Base-by-base conservation (phyloP, 345 rosid genomes). In the Alliaria petiolata region DNA sequence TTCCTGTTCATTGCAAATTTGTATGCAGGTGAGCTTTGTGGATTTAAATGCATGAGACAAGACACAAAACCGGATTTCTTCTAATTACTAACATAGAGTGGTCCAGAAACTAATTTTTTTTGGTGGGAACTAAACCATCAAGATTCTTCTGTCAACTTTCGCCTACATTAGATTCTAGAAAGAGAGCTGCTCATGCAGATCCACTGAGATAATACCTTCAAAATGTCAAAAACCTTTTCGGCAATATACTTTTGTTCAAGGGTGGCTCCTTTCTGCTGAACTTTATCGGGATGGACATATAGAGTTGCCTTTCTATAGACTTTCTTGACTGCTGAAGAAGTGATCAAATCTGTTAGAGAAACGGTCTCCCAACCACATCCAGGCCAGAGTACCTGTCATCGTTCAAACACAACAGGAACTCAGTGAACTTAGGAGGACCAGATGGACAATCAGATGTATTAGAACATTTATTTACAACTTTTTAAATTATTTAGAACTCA, bases 211-310 rank as follows among this genome's bases (percentile, higher is more conserved):
- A 26, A 40, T 86, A 95, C 98, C 98, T 95, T 85, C 68, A 95
- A 92, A 60, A 88, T 83, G 87, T 95, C 91, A 67, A 95, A 95
- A 78, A 95, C 97, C 84, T 92, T 92, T 82, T 92, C 99, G 8
- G 98, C 98, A 30, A 73, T 87, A 77, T 87, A 95, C 69, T 92
- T 92, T 51, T 95, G 97, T 69, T 87, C 83, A 75, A 90, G 78
- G 39, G 81, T 90, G 59, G 98, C 93, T 67, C 98, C 98, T 78
- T 91, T 95, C 81, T 91, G 99, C 73, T 92, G 98, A 72, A 92
- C 99, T 57, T 95, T 95, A 63, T 95, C 99, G n/a, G 98, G 99
- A 78, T 95, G 98, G 53, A 95, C 84, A 70, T 72, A 86, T 54
- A 92, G 65, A 7, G 89, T 80, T 75, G 99, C 95, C 85, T 85